Evolutionary conservation across 352 stramenopile genomes (phyloP), one percentile per base, ranked within the genome.

Genomic region (Saprolegnia parasitica): DNA sequence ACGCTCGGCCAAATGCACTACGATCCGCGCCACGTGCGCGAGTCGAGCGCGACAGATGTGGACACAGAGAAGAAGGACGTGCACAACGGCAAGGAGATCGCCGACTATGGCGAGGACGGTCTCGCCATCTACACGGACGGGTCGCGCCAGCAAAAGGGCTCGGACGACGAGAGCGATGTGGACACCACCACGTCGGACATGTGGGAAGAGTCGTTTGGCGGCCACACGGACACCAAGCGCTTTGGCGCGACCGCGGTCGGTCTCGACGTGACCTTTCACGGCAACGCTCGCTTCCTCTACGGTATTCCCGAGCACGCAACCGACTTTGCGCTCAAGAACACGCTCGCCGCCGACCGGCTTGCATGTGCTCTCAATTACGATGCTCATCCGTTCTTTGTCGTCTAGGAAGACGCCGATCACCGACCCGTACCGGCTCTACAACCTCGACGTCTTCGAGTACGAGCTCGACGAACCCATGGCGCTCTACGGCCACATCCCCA

Each of bases 381-480:
- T 46, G 18, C 24, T 35, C 6, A 61, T 58, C 45, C 24, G 13
- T 23, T 21, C 23, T 70, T 23, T n/a, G n/a, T n/a, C n/a, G n/a
- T n/a, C n/a, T n/a, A n/a, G 20, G 61, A 74, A 67, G 32, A 81
- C 78, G 63, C 75, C 76, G 4, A 24, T 84, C 11, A 80, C 75
- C n/a, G 96, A 99, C 67, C 98, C 98, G 9, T 99, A 99, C 77
- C 89, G 98, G 9, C 83, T 99, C 57, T 99, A 99, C 81, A 99
- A 98, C 72, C 83, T 99, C 39, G 98, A 99, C 74, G 98, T 99
- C 21, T 99, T 99, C 75, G 97, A 99, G 82, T 99, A 99, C 79
- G 97, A 99, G 68, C 81, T 99, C 67, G 93, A 99, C 75, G 90
- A 97, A 35, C 93, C 96, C n/a, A 99, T 99, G 94, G 94, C 97